Conservation (phyloP, 306 rosid genomes). For the Urtica urens region DNA sequence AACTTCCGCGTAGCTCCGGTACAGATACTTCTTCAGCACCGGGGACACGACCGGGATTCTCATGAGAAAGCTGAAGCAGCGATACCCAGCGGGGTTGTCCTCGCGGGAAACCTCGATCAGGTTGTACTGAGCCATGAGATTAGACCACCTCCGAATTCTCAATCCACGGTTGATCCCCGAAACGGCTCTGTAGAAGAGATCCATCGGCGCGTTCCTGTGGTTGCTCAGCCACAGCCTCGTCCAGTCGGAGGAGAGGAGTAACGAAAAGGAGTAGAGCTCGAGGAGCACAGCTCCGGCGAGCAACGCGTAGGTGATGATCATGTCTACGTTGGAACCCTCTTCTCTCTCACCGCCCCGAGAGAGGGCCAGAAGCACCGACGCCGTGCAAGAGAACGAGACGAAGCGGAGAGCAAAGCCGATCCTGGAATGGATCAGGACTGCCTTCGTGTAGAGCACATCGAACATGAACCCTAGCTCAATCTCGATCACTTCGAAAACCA, state of each 20-base stretch:
- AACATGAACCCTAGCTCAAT: conserved; percentile 39
- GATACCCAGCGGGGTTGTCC: neutral
- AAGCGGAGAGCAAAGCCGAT: conserved; percentile 9
- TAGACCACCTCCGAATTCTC: conserved; percentile 18
- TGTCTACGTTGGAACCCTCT: neutral
- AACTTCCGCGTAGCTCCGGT: conserved; percentile 3
- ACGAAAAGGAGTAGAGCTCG: conserved; percentile 14
- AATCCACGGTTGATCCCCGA: neutral
- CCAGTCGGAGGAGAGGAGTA: conserved; percentile 27
- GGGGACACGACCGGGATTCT: neutral
- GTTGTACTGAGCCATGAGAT: conserved; percentile 20
- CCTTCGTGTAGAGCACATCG: conserved; percentile 34
- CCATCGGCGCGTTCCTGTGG: conserved; percentile 3
- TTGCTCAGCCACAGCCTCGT: conserved; percentile 12
- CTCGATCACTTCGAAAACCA: conserved; percentile 24
- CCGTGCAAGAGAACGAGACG: conserved; percentile 1
- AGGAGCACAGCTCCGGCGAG: conserved; percentile 22
- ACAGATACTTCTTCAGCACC: conserved; percentile 1
- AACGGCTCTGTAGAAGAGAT: neutral
- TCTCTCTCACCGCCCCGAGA: neutral
- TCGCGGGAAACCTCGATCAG: conserved; percentile 6
- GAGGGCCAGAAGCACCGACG: conserved; percentile 8
- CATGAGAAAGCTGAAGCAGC: neutral
- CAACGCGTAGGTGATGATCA: conserved; percentile 14
- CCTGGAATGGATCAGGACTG: conserved; percentile 11